These are phyloP conservation scores for Flaveria linearis DNA, from an alignment of 129 eudicot species.

Conservation along the genomic window DNA sequence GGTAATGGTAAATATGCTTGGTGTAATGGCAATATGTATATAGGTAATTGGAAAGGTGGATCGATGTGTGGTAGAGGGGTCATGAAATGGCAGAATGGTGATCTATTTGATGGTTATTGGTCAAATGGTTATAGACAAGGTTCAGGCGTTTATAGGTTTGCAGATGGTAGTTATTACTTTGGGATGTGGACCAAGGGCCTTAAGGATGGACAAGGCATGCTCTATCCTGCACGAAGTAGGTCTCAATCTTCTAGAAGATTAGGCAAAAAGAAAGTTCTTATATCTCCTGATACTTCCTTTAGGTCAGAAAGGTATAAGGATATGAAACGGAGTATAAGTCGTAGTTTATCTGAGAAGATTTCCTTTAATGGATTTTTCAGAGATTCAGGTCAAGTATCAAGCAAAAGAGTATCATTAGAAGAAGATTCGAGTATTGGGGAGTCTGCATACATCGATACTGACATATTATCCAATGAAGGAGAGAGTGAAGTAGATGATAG, in stretches of 20 bases:
- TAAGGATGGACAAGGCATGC: slow-evolving; percentile 91
- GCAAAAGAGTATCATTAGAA: slow-evolving; percentile 42
- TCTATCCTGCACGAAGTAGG: slow-evolving; percentile 71
- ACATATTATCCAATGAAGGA: slow-evolving; percentile 46
- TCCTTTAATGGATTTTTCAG: slow-evolving; percentile 37
- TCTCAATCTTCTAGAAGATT: slow-evolving; percentile 42
- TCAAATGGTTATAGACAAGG: slow-evolving; percentile 78
- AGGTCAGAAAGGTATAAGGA: slow-evolving; percentile 43
- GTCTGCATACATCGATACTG: slow-evolving; percentile 39
- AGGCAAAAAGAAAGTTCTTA: slow-evolving; percentile 40
- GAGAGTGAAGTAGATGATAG: slow-evolving; percentile 44
- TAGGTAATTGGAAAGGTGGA: slow-evolving; percentile 92
- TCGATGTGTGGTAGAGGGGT: slow-evolving; percentile 91
- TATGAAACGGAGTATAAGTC: slow-evolving; percentile 45
- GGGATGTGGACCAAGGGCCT: slow-evolving; percentile 89
- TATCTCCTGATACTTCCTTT: slow-evolving; percentile 45
- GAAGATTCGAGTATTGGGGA: slow-evolving; percentile 44
- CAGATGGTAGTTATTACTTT: slow-evolving; percentile 86
- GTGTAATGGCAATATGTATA: slow-evolving; percentile 67
- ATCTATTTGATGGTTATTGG: slow-evolving; percentile 93
- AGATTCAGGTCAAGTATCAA: slow-evolving; percentile 57
- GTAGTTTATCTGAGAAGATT: slow-evolving; percentile 61
- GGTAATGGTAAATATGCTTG: slow-evolving; percentile 91
- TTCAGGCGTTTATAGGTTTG: slow-evolving; percentile 78
- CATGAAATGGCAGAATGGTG: slow-evolving; percentile 91